These are phyloP conservation scores for Lonicera japonica DNA, from an alignment of 129 eudicot genomes.

Conservation along the genomic window DNA sequence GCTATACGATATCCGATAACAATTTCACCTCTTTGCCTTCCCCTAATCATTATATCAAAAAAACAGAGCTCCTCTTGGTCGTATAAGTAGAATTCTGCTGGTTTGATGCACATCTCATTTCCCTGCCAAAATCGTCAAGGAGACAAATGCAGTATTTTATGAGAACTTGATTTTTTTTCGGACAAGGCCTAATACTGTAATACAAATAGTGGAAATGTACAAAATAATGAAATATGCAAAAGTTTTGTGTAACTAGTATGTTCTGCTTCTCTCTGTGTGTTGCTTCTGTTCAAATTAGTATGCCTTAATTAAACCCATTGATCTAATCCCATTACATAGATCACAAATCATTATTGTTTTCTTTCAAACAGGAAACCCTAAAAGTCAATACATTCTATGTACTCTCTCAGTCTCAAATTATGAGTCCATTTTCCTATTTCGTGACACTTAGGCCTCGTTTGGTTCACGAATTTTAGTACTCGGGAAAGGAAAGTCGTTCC, in stretches of 20 bases:
- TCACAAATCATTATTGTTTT: no score
- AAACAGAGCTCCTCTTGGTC: constrained; percentile 91
- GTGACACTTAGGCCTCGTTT: no score
- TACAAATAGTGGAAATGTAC: neutral
- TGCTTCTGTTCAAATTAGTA: neutral
- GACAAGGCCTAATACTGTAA: no score
- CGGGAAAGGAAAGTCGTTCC: no score
- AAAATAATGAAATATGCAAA: neutral
- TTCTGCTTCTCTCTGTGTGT: neutral
- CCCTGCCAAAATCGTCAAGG: constrained; percentile 50
- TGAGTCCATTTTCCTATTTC: no score
- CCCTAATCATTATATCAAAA: constrained; percentile 77
- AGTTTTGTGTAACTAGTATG: neutral
- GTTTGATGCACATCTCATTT: constrained; percentile 89
- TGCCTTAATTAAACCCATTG: no score
- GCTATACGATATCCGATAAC: constrained; percentile 89
- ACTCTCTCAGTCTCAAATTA: no score
- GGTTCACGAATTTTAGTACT: no score
- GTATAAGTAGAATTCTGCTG: constrained; percentile 86
- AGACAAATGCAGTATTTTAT: neutral
- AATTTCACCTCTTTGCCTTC: constrained; percentile 76
- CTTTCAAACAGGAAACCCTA: no score
- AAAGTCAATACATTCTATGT: no score
- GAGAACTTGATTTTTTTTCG: no score
- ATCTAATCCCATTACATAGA: no score